A percentile compares a stretch with the other conserved stretches of the same genome.
Evolutionary conservation across 192 early-diverging fungal genomes (phyloP).

Genomic region (Dimargaris xerosporica): DNA sequence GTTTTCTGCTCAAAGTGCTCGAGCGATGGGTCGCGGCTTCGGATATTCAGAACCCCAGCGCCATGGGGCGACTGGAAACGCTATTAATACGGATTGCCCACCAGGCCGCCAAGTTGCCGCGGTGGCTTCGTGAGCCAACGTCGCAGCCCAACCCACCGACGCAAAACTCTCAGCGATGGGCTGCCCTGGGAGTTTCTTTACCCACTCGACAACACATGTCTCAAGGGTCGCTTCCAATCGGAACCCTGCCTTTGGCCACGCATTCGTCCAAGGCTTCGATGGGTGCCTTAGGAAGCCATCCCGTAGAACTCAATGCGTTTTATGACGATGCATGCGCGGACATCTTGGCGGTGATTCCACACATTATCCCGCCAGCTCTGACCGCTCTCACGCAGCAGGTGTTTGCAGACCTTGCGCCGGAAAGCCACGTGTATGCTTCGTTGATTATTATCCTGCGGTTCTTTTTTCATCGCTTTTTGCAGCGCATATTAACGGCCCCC

Average conservation of each 20-base stretch:
- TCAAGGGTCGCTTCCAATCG: no score
- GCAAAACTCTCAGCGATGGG: no score
- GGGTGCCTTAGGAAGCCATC: no score
- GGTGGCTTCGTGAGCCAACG: no score
- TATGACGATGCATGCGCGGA: conserved; percentile 10
- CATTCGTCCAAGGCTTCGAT: no score
- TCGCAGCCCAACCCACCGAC: no score
- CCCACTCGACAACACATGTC: no score
- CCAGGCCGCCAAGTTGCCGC: conserved; percentile 3
- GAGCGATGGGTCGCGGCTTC: background rate
- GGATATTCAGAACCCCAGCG: conserved; percentile 1
- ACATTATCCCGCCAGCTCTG: background rate
- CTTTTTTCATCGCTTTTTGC: conserved; percentile 7
- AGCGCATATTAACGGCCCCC: background rate
- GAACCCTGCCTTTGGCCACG: no score
- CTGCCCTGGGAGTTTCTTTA: no score
- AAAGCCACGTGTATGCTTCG: conserved; percentile 5
- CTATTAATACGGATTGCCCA: background rate
- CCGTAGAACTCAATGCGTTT: background rate
- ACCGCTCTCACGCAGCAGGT: background rate
- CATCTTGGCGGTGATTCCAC: background rate
- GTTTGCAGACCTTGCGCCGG: background rate
- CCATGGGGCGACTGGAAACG: background rate
- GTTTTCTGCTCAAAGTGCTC: conserved; percentile 4
- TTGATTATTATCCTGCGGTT: conserved; percentile 9